Evolutionary conservation across 306 rosid species (phyloP).

Genomic region (Psophocarpus tetragonolobus): DNA sequence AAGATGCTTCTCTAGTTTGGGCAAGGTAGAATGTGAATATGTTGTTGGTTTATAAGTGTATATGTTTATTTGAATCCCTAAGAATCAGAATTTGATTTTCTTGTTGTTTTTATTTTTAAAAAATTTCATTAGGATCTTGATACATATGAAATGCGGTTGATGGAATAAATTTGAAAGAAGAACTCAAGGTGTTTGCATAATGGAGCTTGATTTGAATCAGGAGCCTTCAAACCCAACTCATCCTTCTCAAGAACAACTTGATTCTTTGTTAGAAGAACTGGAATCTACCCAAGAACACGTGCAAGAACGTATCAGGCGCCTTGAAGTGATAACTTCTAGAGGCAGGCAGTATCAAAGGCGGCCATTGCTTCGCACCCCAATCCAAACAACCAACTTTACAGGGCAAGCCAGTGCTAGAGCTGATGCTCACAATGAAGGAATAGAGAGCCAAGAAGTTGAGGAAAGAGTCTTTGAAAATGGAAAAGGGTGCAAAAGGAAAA

Average conservation of each 20-base stretch:
- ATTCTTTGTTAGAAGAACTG: constrained; percentile 55
- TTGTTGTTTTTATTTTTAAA: neutral
- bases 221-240: constrained; percentile 58
- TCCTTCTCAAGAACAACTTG: constrained; percentile 46
- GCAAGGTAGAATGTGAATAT: neutral
- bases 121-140: constrained; percentile 31
- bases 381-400: constrained; percentile 40
- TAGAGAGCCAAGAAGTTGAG: constrained; percentile 14
- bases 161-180: constrained; percentile 42
- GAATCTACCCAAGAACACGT: constrained; percentile 60
- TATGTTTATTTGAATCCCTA: neutral
- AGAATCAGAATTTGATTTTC: constrained; percentile 9
- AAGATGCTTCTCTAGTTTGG: neutral
- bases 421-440: constrained; percentile 17
- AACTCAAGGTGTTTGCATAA: constrained; percentile 33
- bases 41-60: neutral
- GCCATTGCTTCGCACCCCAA: constrained; percentile 39
- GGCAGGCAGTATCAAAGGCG: constrained; percentile 61
- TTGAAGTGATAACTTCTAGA: constrained; percentile 66
- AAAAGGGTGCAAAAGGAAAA: constrained; percentile 38
- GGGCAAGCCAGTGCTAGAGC: constrained; percentile 7
- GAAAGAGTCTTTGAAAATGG: constrained; percentile 31
- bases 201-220: constrained; percentile 73
- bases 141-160: constrained; percentile 12
- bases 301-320: constrained; percentile 65